Evolutionary conservation across 2,329 filamentous ascomycete species (phyloP), one percentile per base, ranked within the genome.

Genomic region (Diaporthe sp.): DNA sequence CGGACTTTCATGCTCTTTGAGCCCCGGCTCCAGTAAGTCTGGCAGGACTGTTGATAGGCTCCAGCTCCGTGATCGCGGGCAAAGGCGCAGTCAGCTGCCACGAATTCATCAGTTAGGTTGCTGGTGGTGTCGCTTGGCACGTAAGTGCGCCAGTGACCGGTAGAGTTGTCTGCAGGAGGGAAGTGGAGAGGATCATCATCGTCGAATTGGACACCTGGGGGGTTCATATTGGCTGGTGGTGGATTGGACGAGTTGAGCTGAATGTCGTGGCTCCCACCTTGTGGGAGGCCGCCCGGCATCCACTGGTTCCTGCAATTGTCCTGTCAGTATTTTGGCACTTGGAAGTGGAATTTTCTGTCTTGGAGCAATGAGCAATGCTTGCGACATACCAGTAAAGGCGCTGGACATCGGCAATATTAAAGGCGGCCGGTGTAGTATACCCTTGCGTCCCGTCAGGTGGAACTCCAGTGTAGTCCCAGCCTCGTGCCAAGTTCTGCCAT

Each of bases 101-200:
- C 55, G 10, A 61, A 61, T 15, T 71, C 42, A n/a, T 63, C 3
- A 6, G 55, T 37, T 19, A 63, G 32, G 69, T 61, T 53, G 55
- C 5, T 13, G 8, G 55, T 39, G 39, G 4, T 19, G 55, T 71
- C 27, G 69, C 47, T 19, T 32, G 65, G 50, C 9, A 32, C 47
- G 13, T 30, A 59, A 9, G n/a, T 37, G 8, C 4, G 39, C 69
- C 55, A 71, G 53, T 25, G 17, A 9, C 69, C 69, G 13, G 55
- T 71, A 3, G 69, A 63, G 55, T 63, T 71, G 13, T 71, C 55
- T 8, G 7, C 19, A 1, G 69, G 69, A 42, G 69, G 69, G 27
- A 59, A 63, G 12, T 71, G 27, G 17, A 71, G 69, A 19, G 69
- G 53, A n/a, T 71, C 22, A 19, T 44, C 10, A 5, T 42, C 9